Percentiles rank a stretch among this genome's conserved stretches.
phyloP scores from a whole-genome alignment of 257 asterid genomes.

The Verbascum thapsus region DNA sequence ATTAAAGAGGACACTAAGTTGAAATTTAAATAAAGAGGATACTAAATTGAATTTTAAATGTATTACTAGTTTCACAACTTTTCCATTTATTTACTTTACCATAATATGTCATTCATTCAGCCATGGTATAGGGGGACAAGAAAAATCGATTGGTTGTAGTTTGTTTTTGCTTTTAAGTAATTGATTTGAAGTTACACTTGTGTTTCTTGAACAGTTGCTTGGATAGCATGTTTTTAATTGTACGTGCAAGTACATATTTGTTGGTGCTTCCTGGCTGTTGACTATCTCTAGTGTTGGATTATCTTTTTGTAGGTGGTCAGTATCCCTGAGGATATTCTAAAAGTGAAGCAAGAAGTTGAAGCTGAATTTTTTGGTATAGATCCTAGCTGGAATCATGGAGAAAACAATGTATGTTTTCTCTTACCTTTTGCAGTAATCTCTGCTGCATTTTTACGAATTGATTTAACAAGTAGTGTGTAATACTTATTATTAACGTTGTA shows the following conservation, averaged over 20 bases:
- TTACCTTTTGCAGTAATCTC: neutral
- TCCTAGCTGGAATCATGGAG: constrained; percentile 46
- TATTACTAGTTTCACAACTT: neutral
- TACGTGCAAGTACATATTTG: neutral
- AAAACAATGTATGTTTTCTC: constrained; percentile 44
- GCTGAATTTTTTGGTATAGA: constrained; percentile 61
- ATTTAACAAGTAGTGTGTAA: no score
- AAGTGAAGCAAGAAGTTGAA: constrained; percentile 57
- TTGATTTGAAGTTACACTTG: neutral
- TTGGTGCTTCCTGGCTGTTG: neutral
- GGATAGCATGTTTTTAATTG: neutral
- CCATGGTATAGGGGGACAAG: neutral
- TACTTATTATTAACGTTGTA: no score
- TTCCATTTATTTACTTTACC: constrained; percentile 6
- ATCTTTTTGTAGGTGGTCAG: constrained; percentile 36
- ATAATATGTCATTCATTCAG: neutral
- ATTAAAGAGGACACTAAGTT: no score
- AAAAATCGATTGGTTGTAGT: neutral
- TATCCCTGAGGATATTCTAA: constrained; percentile 47
- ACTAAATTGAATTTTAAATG: neutral
- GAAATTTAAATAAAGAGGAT: constrained; percentile 2
- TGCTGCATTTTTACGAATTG: neutral
- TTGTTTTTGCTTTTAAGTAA: no score
- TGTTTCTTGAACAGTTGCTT: neutral
- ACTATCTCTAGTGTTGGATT: constrained; percentile 16